Evolutionary conservation across 352 stramenopile species (phyloP), one percentile per base, ranked within the genome.

Genomic region (Thalassiosira oceanica): DNA sequence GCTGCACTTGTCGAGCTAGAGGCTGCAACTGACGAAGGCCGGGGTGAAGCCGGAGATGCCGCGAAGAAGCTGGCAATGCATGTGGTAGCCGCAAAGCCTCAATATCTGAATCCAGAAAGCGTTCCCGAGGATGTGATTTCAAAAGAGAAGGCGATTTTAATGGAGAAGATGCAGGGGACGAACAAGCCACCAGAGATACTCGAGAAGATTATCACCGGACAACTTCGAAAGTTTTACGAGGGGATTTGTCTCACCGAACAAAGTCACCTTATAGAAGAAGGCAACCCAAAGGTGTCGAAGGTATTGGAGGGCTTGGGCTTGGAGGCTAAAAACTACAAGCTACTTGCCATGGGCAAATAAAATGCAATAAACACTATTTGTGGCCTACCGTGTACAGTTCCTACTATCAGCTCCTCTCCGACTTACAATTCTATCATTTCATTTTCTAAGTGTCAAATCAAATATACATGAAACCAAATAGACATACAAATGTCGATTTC

Each of bases 31-130:
- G 36, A 33, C 33, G 4, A 16, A 16, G 35, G 13, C 10, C 21
- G 0, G 8, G 35, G 51, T 24, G 42, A 36, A 4, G 44, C 31
- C 2, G 78, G 91, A 55, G 82, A 90, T 31, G 77, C 93, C 3
- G 94, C 93, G 24, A 96, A 97, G 67, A 94, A 92, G 62, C 74
- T 98, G 37, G 94, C 94, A 16, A 98, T 98, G 94, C 94, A 98
- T 78, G 89, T 97, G 54, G 94, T 97, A 15, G 94, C 94, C 11
- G 93, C 93, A 42, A 95, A 94, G 65, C 94, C 94, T 42, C 78
- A 81, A 13, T 98, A 96, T 80, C 72, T 97, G 16, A 90, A 88
- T 79, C 77, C 87, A n/a, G 87, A 92, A n/a, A 71, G 66, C 18
- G 90, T 97, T 27, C 94, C 94, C 0, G 74, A 84, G 24, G 81